Conservation (phyloP, 2,329 filamentous ascomycete genomes). For the Cadophora sp. region DNA sequence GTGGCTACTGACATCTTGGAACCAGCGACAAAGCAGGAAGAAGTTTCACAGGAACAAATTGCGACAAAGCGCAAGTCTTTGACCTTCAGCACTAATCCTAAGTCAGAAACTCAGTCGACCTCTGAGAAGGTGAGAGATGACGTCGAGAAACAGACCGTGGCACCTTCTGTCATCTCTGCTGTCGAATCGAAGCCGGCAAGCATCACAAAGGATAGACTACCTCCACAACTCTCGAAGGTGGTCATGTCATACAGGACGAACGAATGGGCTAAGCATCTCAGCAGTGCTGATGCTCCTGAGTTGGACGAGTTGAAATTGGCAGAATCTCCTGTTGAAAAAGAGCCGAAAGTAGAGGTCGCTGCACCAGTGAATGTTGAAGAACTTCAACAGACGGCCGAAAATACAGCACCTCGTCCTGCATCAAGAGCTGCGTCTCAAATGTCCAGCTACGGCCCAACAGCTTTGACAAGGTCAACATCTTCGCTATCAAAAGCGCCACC, state of each 20-base stretch:
- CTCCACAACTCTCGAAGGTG: slow-evolving; percentile 75
- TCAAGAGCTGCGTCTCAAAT: slow-evolving; percentile 33
- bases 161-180: slow-evolving; percentile 49
- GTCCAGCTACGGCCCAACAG: slow-evolving; percentile 23
- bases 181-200: slow-evolving; percentile 53
- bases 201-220: slow-evolving; percentile 68
- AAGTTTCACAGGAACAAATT: background rate
- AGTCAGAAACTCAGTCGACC: slow-evolving; percentile 23
- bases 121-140: slow-evolving; percentile 19
- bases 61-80: slow-evolving; percentile 24
- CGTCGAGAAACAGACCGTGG: slow-evolving; percentile 15
- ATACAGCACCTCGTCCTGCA: slow-evolving; percentile 26
- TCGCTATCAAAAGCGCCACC: slow-evolving; percentile 26
- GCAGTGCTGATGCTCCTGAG: slow-evolving; percentile 75
- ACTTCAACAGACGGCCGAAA: slow-evolving; percentile 65
- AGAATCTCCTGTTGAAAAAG: slow-evolving; percentile 46
- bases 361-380: slow-evolving; percentile 69
- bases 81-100: slow-evolving; percentile 36
- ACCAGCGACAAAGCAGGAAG: background rate
- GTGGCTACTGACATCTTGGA: slow-evolving; percentile 19
- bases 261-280: slow-evolving; percentile 94
- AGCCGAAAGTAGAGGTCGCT: slow-evolving; percentile 54
- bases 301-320: slow-evolving; percentile 64
- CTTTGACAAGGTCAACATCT: slow-evolving; percentile 31
- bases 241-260: slow-evolving; percentile 88